phyloP scores from a whole-genome alignment of 257 asterid species.

The Solanum dulcamara region DNA sequence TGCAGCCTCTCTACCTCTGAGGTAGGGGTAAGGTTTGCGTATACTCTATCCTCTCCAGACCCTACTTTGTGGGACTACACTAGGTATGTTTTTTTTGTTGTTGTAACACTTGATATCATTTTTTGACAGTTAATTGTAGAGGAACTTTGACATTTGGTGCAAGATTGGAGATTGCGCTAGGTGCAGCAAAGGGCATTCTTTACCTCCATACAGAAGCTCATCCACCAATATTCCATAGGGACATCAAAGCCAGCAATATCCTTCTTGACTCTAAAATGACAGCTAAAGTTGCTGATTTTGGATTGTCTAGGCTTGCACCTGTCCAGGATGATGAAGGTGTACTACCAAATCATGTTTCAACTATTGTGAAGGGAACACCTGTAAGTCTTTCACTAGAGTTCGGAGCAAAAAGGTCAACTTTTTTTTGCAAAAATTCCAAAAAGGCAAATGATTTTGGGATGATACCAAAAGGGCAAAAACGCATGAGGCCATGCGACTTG shows the following conservation, averaged over 20 bases:
- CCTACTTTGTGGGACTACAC: neutral
- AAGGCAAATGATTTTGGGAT: too few species aligned
- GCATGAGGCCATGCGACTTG: too few species aligned
- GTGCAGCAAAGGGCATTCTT: conserved; percentile 72
- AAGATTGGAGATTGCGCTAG: conserved; percentile 57
- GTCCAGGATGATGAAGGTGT: conserved; percentile 41
- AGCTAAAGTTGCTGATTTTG: conserved; percentile 90
- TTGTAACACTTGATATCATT: neutral
- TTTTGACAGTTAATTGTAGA: conserved; percentile 32
- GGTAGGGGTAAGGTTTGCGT: neutral
- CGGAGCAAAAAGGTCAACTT: too few species aligned
- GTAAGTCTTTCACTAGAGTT: conserved; percentile 33
- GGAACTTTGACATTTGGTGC: conserved; percentile 41
- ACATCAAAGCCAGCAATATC: conserved; percentile 80
- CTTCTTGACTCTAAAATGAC: conserved; percentile 60
- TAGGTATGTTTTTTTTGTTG: neutral
- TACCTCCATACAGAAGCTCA: conserved; percentile 92
- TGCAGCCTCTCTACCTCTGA: neutral
- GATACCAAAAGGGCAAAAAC: too few species aligned
- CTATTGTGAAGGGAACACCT: conserved; percentile 87
- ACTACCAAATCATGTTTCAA: conserved; percentile 46
- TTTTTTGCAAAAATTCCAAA: too few species aligned
- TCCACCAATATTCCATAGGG: conserved; percentile 91
- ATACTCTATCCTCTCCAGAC: neutral
- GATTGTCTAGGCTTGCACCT: conserved; percentile 88